phyloP scores from a whole-genome alignment of 192 early-diverging fungal genomes.

The Gaertneriomyces sp. region DNA sequence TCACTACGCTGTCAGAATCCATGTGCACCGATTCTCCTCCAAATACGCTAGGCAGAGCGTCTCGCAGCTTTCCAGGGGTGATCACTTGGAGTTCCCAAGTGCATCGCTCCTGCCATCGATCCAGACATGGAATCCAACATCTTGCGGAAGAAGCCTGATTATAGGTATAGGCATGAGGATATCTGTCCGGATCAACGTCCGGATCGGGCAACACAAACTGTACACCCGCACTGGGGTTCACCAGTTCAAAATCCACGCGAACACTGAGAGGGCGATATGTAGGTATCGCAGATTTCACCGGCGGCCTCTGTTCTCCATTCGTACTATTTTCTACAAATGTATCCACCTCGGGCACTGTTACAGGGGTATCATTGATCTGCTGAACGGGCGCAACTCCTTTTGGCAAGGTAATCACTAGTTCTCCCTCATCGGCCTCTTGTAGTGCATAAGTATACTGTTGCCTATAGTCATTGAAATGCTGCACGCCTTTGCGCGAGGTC shows the following conservation, averaged over 20 bases:
- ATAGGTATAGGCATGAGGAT: slow-evolving; percentile 42
- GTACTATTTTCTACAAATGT: neutral
- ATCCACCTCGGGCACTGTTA: neutral
- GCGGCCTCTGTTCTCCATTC: neutral
- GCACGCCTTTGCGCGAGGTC: slow-evolving; percentile 13
- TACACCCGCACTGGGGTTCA: slow-evolving; percentile 25
- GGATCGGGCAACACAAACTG: slow-evolving; percentile 39
- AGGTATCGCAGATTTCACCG: neutral
- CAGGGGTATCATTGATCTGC: neutral
- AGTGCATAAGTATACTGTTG: slow-evolving; percentile 25
- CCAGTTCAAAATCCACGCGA: slow-evolving; percentile 29
- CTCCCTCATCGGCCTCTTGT: slow-evolving; percentile 41
- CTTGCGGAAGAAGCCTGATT: slow-evolving; percentile 39
- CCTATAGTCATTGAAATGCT: slow-evolving; percentile 31
- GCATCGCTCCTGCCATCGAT: slow-evolving; percentile 35
- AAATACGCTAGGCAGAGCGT: slow-evolving; percentile 1
- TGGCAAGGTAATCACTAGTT: slow-evolving; percentile 35
- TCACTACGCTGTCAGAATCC: neutral
- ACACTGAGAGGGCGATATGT: slow-evolving; percentile 17
- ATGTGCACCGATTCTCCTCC: neutral
- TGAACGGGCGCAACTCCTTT: slow-evolving; percentile 4
- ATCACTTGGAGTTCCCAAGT: slow-evolving; percentile 38
- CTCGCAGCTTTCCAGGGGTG: slow-evolving; percentile 22
- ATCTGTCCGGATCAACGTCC: slow-evolving; percentile 21
- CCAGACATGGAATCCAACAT: slow-evolving; percentile 48